phyloP scores from a whole-genome alignment of 1,284 basidiomycete species.

The Cryptococcus sp. region DNA sequence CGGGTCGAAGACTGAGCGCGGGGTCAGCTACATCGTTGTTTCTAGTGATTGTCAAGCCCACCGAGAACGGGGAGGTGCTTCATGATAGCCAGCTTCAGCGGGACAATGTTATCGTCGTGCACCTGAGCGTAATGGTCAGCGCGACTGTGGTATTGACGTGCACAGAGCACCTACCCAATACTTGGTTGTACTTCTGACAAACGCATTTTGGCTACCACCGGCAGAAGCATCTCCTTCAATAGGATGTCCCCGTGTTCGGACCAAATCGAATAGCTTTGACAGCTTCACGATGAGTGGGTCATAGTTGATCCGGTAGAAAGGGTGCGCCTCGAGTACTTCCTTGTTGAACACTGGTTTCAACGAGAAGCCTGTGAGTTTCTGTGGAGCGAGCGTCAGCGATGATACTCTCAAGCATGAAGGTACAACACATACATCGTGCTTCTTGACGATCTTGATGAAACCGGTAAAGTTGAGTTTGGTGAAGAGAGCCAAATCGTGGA shows the following conservation, averaged over 20 bases:
- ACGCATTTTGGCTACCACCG: constrained; percentile 93
- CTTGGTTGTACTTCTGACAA: constrained; percentile 96
- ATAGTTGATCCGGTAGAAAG: constrained; percentile 74
- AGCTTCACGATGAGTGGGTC: constrained; percentile 94
- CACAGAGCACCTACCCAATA: constrained; percentile 75
- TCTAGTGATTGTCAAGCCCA: constrained; percentile 47
- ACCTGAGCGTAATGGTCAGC: constrained; percentile 58
- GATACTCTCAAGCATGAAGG: background rate
- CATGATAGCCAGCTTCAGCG: constrained; percentile 93
- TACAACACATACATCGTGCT: constrained; percentile 66
- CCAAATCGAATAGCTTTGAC: constrained; percentile 92
- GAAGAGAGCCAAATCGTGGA: constrained; percentile 94
- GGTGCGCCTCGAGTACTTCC: constrained; percentile 89
- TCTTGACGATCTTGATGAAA: constrained; percentile 99
- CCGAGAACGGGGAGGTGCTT: constrained; percentile 90
- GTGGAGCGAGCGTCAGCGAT: constrained; percentile 3
- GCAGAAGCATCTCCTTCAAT: constrained; percentile 91
- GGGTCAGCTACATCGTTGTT: background rate
- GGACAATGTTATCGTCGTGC: constrained; percentile 90
- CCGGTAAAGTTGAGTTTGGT: constrained; percentile 96
- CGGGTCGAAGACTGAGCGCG: constrained; percentile 78
- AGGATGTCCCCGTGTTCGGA: constrained; percentile 92
- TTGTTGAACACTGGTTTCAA: constrained; percentile 69
- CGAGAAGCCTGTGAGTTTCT: constrained; percentile 63
- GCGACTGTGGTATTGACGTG: background rate